Evolutionary conservation across 1,284 basidiomycete genomes (phyloP), one percentile per base, ranked within the genome.

Genomic region (Cyathus olla): DNA sequence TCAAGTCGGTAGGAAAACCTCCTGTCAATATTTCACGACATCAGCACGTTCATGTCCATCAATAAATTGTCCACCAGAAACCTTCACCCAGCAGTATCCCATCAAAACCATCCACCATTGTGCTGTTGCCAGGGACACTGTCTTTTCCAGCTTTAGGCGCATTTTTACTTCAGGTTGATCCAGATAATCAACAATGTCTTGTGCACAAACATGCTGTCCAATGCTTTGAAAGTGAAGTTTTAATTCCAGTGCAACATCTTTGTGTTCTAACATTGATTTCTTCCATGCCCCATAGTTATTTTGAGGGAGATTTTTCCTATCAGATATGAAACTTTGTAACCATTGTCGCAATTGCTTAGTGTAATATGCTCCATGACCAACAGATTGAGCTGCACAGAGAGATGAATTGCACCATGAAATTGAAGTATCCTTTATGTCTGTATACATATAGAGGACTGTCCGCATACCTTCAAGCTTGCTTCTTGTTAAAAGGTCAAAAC

Each of bases 241-340:
- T 40, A 73, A 65, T 6, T 69, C 66, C 19, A 55, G 39, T 10
- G 44, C 27, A 2, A 72, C 53, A 53, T 66, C 57, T 49, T 71
- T 63, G 52, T 71, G 68, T 3, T 63, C 68, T 10, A 78, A 67
- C 58, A 73, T 60, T 0, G 69, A 67, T 39, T 69, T 37, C 39
- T 73, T 75, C 74, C 73, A 77, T 13, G 66, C 40, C 2, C 77
- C 70, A 64, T 72, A 77, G 4, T 71, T 73, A 66, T 77, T 79
- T 2, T 72, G 39, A 1, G 73, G 74, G 3, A 77, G 62, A 13
- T 75, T 19, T 2, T 48, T 61, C 1, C 65, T 65, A 44, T 78
- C 67, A 0, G 28, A 9, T 10, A 79, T 72, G 60, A 65, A 42
- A 5, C 5, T 17, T 5, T 5, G 19, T 13, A n/a, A 42, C 39